These are phyloP conservation scores for Castanopsis chinensis DNA, from an alignment of 306 rosid genomes.

Conservation along the genomic window DNA sequence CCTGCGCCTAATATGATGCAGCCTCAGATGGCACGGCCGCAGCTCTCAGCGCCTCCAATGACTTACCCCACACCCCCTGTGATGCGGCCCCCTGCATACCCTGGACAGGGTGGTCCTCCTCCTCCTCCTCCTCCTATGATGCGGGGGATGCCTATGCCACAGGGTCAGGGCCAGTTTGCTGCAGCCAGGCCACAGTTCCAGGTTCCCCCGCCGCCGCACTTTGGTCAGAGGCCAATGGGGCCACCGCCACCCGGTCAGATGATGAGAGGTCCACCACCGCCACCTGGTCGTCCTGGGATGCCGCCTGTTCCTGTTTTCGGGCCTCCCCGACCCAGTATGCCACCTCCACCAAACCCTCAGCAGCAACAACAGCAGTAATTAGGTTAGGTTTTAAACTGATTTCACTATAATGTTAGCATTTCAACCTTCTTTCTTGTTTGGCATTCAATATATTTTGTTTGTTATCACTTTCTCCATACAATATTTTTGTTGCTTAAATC, in stretches of 20 bases:
- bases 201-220: constrained; percentile 61
- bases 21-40: constrained; percentile 89
- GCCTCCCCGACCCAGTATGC: constrained; percentile 89
- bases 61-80: constrained; percentile 68
- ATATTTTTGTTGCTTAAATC: too few relatives aligned
- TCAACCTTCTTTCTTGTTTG: background rate
- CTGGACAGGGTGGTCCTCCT: constrained; percentile 63
- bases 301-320: constrained; percentile 83
- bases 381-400: constrained; percentile 16
- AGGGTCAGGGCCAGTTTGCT: constrained; percentile 41
- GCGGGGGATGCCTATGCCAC: constrained; percentile 31
- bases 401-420: background rate
- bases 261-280: constrained; percentile 92
- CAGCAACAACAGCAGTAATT: constrained; percentile 63
- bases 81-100: constrained; percentile 69
- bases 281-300: constrained; percentile 89
- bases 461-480: too few relatives aligned
- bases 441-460: background rate
- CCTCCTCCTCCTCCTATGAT: constrained; percentile 52
- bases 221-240: constrained; percentile 95
- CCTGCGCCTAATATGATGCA: constrained; percentile 99
- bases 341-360: constrained; percentile 75
- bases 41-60: constrained; percentile 68
- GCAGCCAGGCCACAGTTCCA: constrained; percentile 58
- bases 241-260: constrained; percentile 97